Conservation (phyloP, 768 basidiomycete genomes). For the Antrodiella citrinella region DNA sequence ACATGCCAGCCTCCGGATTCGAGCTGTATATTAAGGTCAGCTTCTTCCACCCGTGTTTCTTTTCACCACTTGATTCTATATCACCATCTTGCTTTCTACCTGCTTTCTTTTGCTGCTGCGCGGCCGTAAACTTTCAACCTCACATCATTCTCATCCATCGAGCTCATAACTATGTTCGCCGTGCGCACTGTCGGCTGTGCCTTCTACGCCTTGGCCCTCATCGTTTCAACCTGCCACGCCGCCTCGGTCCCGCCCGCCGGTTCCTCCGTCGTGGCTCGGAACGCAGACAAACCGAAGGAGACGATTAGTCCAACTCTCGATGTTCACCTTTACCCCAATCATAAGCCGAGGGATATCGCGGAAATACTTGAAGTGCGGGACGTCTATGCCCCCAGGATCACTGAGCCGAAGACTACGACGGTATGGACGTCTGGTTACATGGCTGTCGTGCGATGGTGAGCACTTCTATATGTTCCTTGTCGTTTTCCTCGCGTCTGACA, state of each 20-base stretch:
- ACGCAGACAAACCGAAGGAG: too few species aligned
- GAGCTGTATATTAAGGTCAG: not conserved
- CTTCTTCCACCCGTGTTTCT: not conserved
- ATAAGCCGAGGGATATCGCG: too few species aligned
- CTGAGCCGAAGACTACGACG: conserved; percentile 34
- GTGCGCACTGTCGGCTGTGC: not conserved
- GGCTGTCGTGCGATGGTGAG: conserved; percentile 48
- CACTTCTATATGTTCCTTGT: conserved; percentile 10
- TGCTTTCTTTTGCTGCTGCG: not conserved
- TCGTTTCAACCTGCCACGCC: not conserved
- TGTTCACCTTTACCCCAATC: too few species aligned
- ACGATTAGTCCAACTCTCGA: too few species aligned
- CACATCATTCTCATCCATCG: not conserved
- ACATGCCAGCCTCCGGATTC: not conserved
- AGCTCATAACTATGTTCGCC: not conserved
- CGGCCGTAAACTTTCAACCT: not conserved
- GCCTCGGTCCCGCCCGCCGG: not conserved
- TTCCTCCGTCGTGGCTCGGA: too few species aligned
- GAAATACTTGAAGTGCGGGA: conserved; percentile 6
- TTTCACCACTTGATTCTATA: not conserved
- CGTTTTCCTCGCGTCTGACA: conserved; percentile 2
- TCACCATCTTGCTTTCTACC: not conserved
- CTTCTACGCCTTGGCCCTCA: not conserved
- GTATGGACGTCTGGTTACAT: conserved; percentile 43
- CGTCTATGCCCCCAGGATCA: conserved; percentile 46